These are phyloP conservation scores for Arachis stenosperma DNA, from an alignment of 306 rosid genomes.

Conservation along the genomic window DNA sequence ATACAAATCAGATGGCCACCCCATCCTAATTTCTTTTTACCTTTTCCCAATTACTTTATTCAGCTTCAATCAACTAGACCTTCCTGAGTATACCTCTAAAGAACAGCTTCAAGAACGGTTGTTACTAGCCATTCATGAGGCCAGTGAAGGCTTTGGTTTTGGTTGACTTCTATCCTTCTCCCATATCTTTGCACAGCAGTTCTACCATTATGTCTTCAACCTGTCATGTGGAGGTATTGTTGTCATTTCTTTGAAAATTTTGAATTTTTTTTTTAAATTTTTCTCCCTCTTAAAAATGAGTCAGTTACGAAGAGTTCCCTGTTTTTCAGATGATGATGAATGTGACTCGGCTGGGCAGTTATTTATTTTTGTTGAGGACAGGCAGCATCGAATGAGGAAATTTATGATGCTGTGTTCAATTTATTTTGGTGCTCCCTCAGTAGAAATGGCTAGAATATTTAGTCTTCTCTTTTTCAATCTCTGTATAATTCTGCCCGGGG, in stretches of 20 bases:
- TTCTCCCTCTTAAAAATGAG: not conserved
- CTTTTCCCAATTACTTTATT: constrained; percentile 1
- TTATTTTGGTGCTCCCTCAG: constrained; percentile 41
- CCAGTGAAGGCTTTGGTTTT: constrained; percentile 97
- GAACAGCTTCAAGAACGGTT: constrained; percentile 95
- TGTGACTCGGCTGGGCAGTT: constrained; percentile 31
- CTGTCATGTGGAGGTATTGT: constrained; percentile 60
- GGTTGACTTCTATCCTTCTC: constrained; percentile 51
- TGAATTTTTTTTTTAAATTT: not conserved
- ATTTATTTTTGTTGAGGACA: constrained; percentile 14
- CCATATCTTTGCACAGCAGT: constrained; percentile 42
- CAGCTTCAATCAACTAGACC: constrained; percentile 99
- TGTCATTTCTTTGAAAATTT: not conserved
- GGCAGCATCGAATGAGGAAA: constrained; percentile 44
- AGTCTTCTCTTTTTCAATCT: not conserved
- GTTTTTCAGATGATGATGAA: constrained; percentile 36
- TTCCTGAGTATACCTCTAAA: constrained; percentile 92
- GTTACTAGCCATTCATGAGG: constrained; percentile 97
- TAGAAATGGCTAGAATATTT: constrained; percentile 52
- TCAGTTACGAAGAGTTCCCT: constrained; percentile 24
- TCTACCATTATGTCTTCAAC: constrained; percentile 44
- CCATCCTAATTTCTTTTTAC: constrained; percentile 34
- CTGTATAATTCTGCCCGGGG: constrained; percentile 48
- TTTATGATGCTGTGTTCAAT: constrained; percentile 37
- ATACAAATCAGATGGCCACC: not conserved